phyloP scores from a whole-genome alignment of 2,329 filamentous ascomycete species.

The Sclerotiophoma versabilis region DNA sequence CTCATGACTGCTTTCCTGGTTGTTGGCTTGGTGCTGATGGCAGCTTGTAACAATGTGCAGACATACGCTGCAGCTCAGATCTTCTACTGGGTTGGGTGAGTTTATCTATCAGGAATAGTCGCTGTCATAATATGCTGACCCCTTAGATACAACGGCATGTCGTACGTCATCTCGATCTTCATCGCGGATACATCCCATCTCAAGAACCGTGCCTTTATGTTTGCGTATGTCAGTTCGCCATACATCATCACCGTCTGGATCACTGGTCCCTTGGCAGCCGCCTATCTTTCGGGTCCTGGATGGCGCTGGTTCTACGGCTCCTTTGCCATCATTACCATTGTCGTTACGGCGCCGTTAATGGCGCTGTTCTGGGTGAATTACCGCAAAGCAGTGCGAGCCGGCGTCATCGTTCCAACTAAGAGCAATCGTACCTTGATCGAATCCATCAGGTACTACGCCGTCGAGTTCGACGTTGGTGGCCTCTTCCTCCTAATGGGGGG shows the following conservation, averaged over 20 bases:
- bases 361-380: slow-evolving; percentile 63
- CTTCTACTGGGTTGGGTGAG: slow-evolving; percentile 67
- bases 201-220: slow-evolving; percentile 68
- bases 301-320: slow-evolving; percentile 74
- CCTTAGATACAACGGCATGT: slow-evolving; percentile 56
- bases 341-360: slow-evolving; percentile 67
- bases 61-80: slow-evolving; percentile 69
- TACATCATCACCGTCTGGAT: slow-evolving; percentile 31
- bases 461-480: slow-evolving; percentile 70
- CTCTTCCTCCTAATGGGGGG: slow-evolving; percentile 66
- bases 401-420: slow-evolving; percentile 54
- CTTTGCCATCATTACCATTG: slow-evolving; percentile 69
- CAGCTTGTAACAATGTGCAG: slow-evolving; percentile 64
- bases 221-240: slow-evolving; percentile 53
- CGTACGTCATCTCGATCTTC: slow-evolving; percentile 68
- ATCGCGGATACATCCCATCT: slow-evolving; percentile 71
- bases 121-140: background rate
- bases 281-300: slow-evolving; percentile 56
- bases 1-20: slow-evolving; percentile 31
- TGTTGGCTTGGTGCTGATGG: slow-evolving; percentile 67
- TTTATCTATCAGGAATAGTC: slow-evolving; percentile 19
- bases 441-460: slow-evolving; percentile 60
- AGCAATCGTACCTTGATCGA: slow-evolving; percentile 56
- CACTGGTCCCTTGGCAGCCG: slow-evolving; percentile 26
- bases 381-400: slow-evolving; percentile 63